These are phyloP conservation scores for Kodamaea sp. DNA, from an alignment of 1,139 yeast genomes.

Conservation along the genomic window DNA sequence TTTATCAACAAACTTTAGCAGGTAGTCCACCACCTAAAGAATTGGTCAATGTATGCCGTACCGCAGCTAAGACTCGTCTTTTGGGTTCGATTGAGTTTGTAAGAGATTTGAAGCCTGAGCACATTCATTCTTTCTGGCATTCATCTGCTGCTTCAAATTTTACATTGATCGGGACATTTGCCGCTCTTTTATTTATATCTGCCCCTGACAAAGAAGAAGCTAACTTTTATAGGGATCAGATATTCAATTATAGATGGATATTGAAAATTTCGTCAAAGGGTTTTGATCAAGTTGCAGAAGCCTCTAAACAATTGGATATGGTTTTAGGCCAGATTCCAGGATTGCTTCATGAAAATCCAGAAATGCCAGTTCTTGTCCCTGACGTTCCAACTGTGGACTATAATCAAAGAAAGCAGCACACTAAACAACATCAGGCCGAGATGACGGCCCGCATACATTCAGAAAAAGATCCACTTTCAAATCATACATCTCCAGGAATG, in stretches of 20 bases:
- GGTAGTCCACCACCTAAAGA: conserved; percentile 53
- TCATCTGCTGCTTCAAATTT: conserved; percentile 74
- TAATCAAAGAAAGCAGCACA: conserved; percentile 10
- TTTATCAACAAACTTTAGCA: conserved; percentile 39
- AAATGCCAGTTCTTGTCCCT: conserved; percentile 39
- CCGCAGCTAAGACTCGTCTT: conserved; percentile 79
- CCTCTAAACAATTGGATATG: conserved; percentile 63
- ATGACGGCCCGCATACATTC: not conserved
- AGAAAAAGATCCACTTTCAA: conserved; percentile 2
- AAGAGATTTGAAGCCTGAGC: conserved; percentile 71
- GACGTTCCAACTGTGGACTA: conserved; percentile 30
- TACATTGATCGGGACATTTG: conserved; percentile 81
- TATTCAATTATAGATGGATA: conserved; percentile 72
- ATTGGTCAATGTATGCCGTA: conserved; percentile 63
- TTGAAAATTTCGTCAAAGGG: conserved; percentile 69
- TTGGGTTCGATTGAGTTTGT: conserved; percentile 81
- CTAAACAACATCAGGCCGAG: conserved; percentile 4
- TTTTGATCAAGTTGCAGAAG: conserved; percentile 70
- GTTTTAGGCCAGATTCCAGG: conserved; percentile 68
- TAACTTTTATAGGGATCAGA: conserved; percentile 57
- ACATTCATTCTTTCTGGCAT: conserved; percentile 86
- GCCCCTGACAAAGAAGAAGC: conserved; percentile 60
- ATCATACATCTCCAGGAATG: conserved; percentile 7
- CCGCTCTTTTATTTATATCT: conserved; percentile 69
- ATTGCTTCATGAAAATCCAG: conserved; percentile 45